Conservation (phyloP, 2,329 filamentous ascomycete species). For the Aspergillus oerlinghausenensis region DNA sequence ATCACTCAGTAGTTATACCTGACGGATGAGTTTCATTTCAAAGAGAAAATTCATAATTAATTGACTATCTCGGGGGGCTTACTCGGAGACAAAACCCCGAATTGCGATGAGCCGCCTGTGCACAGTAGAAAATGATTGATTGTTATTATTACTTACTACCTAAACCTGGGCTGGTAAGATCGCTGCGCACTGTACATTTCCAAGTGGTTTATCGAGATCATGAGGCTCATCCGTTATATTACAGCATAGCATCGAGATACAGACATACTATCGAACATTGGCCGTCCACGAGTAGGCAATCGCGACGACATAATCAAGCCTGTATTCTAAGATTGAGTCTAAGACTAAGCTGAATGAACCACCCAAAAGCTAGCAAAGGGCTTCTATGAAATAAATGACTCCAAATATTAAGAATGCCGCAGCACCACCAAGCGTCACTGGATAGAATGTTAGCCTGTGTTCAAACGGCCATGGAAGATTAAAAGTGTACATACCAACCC, state of each 20-base stretch:
- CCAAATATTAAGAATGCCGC: constrained; percentile 87
- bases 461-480: not conserved
- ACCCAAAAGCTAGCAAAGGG: constrained; percentile 48
- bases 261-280: not conserved
- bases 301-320: not conserved
- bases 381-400: constrained; percentile 84
- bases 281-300: not conserved
- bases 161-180: too few relatives aligned
- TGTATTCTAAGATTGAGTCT: not conserved
- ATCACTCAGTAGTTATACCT: too few relatives aligned
- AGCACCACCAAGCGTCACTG: constrained; percentile 89
- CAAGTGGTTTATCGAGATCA: not conserved
- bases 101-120: not conserved
- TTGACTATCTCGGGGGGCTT: not conserved
- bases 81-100: not conserved
- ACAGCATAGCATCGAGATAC: not conserved
- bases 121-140: not conserved
- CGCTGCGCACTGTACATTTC: not conserved
- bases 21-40: too few relatives aligned
- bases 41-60: not conserved
- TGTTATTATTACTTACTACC: too few relatives aligned
- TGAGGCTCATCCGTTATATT: not conserved
- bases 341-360: not conserved
- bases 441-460: constrained; percentile 21
- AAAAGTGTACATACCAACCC: constrained; percentile 70